Conservation (phyloP, 805 yeast genomes). For the Grigorovia jiainica region DNA sequence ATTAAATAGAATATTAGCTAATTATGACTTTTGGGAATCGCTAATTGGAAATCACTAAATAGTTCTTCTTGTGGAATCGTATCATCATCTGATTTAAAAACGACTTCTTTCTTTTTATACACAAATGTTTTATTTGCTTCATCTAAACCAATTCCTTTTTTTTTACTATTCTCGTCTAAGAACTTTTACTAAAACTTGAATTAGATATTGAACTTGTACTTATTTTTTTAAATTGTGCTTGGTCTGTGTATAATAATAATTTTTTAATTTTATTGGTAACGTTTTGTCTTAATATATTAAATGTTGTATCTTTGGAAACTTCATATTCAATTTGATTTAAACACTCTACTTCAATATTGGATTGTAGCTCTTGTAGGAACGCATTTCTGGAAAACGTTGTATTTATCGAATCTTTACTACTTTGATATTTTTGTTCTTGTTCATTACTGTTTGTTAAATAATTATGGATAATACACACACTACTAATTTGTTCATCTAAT, state of each 20-base stretch:
- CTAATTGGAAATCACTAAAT: too few species aligned
- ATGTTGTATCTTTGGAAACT: conserved; percentile 11
- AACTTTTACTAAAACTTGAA: conserved; percentile 1
- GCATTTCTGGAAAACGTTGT: too few species aligned
- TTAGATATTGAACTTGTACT: conserved; percentile 34
- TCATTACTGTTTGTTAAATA: too few species aligned
- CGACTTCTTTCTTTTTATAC: conserved; percentile 35
- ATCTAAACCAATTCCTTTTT: conserved; percentile 19
- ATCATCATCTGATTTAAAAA: conserved; percentile 30
- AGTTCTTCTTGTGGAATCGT: conserved; percentile 3
- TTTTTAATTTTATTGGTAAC: conserved; percentile 28
- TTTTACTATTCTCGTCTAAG: conserved; percentile 19
- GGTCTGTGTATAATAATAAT: conserved; percentile 40
- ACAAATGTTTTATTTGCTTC: conserved; percentile 32
- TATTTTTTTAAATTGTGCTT: conserved; percentile 45
- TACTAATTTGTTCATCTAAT: conserved; percentile 10
- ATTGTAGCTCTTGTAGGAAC: too few species aligned
- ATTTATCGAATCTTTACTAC: too few species aligned
- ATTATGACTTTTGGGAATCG: too few species aligned
- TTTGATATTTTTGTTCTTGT: too few species aligned
- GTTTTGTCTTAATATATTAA: conserved; percentile 15
- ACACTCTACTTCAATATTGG: conserved; percentile 13
- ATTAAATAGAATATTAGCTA: too few species aligned
- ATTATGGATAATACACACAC: too few species aligned
- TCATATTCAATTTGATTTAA: conserved; percentile 15